Evolutionary conservation across 2,329 filamentous ascomycete genomes (phyloP).

Genomic region (Cadophora luteo-olivacea): DNA sequence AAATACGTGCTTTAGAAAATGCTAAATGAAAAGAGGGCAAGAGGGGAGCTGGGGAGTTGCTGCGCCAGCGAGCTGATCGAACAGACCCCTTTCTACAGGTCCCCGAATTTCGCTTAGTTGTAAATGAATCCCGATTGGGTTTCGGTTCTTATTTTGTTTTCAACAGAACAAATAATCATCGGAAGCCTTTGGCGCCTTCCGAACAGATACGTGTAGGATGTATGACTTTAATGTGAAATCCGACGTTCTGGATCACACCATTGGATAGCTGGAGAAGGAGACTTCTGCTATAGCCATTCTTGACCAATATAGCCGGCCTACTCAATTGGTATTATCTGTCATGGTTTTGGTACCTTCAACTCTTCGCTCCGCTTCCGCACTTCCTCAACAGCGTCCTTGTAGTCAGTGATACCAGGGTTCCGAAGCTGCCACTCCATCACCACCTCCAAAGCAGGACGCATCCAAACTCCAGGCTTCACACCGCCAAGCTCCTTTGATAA

Average conservation of each 20-base stretch:
- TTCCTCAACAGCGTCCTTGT: slow-evolving; percentile 63
- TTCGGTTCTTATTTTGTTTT: no score
- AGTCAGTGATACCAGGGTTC: slow-evolving; percentile 71
- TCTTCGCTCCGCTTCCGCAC: slow-evolving; percentile 50
- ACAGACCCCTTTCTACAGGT: no score
- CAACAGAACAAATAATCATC: no score
- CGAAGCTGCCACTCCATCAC: slow-evolving; percentile 89
- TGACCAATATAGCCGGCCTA: not conserved
- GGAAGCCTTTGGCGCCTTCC: no score
- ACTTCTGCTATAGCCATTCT: not conserved
- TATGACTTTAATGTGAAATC: no score
- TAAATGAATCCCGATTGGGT: no score
- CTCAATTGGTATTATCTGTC: not conserved
- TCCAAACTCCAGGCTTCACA: slow-evolving; percentile 82
- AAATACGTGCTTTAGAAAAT: no score
- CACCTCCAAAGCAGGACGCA: slow-evolving; percentile 77
- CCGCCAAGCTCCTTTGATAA: slow-evolving; percentile 71
- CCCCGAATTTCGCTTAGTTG: no score
- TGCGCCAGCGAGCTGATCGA: no score
- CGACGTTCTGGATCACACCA: not conserved
- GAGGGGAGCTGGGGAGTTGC: no score
- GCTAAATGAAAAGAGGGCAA: no score
- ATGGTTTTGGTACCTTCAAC: slow-evolving; percentile 40
- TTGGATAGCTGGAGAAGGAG: not conserved
- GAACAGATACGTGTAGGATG: no score